Base-by-base conservation (phyloP, 225 moss, liverwort and hornwort genomes). In the Pleurozium schreberi region DNA sequence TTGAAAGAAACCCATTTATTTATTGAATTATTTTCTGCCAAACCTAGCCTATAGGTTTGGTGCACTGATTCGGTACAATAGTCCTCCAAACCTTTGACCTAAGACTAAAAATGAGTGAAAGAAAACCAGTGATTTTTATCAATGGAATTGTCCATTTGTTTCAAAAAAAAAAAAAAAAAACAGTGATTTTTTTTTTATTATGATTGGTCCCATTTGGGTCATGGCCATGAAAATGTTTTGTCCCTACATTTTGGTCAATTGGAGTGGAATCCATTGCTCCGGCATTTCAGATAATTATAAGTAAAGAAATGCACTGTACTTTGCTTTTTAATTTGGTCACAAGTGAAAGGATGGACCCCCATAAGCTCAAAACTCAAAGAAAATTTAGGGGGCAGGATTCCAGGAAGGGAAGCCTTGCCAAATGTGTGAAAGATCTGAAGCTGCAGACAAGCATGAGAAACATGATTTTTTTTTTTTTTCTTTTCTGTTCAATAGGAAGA, bases 1-100 rank as follows among this genome's bases (percentile, higher is more conserved):
- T n/a, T n/a, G n/a, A n/a, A n/a, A n/a, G n/a, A n/a, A n/a, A n/a
- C n/a, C n/a, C n/a, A 30, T 45, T 19, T 47, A 0, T 49, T 1
- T 19, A 19, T 11, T 31, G 31, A 19, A 49, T 33, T 0, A 12
- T 75, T 12, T 12, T 11, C 0, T 49, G 0, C 12, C 2, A 7
- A 75, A 49, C 7, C 12, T 19, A 31, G 1, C 1, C 1, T 33
- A 12, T 5, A 75, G 23, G 1, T 31, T 74, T 11, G 18, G 11
- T 47, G 11, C 11, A 31, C 43, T 14, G 18, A 11, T 47, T 30
- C 1, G 0, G 47, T 74, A 47, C 11, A 30, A 0, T 5, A 11
- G 7, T 49, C 19, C 4, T 49, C 30, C 2, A 49, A 74, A 33
- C 19, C 4, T 9, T 52, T 36, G 36, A 50, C 14, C 0, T n/a